phyloP scores from a whole-genome alignment of 495 filamentous ascomycete genomes.

The Penicillium alfredii region DNA sequence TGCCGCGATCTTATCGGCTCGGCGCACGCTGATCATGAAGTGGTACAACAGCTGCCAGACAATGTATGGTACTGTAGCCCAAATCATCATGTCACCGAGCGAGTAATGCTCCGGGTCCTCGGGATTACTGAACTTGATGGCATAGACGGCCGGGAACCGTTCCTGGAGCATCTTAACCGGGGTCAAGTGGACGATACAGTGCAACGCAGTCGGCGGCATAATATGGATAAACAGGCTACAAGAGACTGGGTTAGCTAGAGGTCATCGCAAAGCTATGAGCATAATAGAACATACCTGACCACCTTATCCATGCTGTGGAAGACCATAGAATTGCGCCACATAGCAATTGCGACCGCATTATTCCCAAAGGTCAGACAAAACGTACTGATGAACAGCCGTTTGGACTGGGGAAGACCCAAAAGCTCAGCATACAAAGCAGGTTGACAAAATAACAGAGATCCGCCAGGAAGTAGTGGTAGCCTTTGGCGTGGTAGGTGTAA shows the following conservation, averaged over 20 bases:
- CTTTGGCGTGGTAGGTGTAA: slow-evolving; percentile 80
- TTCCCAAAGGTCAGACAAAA: slow-evolving; percentile 93
- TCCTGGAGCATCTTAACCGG: slow-evolving; percentile 53
- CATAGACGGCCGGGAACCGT: slow-evolving; percentile 82
- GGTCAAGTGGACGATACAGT: slow-evolving; percentile 84
- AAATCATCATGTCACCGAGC: slow-evolving; percentile 78
- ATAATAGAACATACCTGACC: slow-evolving; percentile 51
- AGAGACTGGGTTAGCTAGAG: slow-evolving; percentile 10
- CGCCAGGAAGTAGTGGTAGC: slow-evolving; percentile 95
- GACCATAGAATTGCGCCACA: slow-evolving; percentile 98
- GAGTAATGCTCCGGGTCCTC: slow-evolving; percentile 71
- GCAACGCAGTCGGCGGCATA: slow-evolving; percentile 90
- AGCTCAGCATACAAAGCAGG: slow-evolving; percentile 68
- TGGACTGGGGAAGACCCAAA: slow-evolving; percentile 91
- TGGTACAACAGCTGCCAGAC: slow-evolving; percentile 92
- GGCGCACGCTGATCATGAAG: slow-evolving; percentile 85
- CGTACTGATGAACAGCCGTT: slow-evolving; percentile 85
- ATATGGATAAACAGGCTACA: slow-evolving; percentile 91
- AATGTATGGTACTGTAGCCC: slow-evolving; percentile 87
- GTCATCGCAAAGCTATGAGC: no score
- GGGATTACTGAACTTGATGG: slow-evolving; percentile 67
- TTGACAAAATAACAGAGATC: slow-evolving; percentile 99
- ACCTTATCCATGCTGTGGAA: slow-evolving; percentile 98
- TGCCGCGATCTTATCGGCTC: slow-evolving; percentile 89
- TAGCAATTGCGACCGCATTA: slow-evolving; percentile 95